Evolutionary conservation across 2,329 filamentous ascomycete species (phyloP), one percentile per base, ranked within the genome.

Genomic region (Zymoseptoria passerinii): DNA sequence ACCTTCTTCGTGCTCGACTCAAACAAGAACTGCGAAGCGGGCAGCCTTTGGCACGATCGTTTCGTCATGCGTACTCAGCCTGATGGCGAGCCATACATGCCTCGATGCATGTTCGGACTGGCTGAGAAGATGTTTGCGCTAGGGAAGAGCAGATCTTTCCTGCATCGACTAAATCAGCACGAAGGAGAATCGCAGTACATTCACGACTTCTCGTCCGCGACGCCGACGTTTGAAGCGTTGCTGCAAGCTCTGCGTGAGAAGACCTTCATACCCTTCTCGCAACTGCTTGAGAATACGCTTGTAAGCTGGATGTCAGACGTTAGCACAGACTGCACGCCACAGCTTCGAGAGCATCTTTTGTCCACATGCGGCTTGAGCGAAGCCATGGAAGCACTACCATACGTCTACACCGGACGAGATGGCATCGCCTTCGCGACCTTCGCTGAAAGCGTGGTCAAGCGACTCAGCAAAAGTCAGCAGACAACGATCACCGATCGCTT

Each of bases 61-160:
- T 96, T 86, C 71, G 78, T 81, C 20, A 76, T 96, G 13, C 83
- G 86, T 27, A 78, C 76, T 10, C 83, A 84, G 0, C 72, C 80
- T 2, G 77, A 83, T 49, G 84, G 85, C 16, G 74, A 75, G 1
- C 72, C 91, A 1, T 84, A 87, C 65, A 85, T 87, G 0, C 92
- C 92, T 0, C 80, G 76, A 2, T 96, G 96, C 63, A 78, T 96
- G 4, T 83, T 85, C 48, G 80, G 86, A 2, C 82, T 86, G 1
- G 84, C 83, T 0, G 75, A 78, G 23, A 88, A 85, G 61, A 90
- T 96, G 44, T 92, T 96, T 67, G 90, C 86, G 1, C 86, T 90
- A 1, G 92, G 92, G 0, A 96, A 96, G 73, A 95, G 88, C 66
- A 86, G 94, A 57, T 83, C 94, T 1, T 87, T 96, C 50, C 75